Evolutionary conservation across 2,329 filamentous ascomycete species (phyloP).

Genomic region (Calonectria crousiana): DNA sequence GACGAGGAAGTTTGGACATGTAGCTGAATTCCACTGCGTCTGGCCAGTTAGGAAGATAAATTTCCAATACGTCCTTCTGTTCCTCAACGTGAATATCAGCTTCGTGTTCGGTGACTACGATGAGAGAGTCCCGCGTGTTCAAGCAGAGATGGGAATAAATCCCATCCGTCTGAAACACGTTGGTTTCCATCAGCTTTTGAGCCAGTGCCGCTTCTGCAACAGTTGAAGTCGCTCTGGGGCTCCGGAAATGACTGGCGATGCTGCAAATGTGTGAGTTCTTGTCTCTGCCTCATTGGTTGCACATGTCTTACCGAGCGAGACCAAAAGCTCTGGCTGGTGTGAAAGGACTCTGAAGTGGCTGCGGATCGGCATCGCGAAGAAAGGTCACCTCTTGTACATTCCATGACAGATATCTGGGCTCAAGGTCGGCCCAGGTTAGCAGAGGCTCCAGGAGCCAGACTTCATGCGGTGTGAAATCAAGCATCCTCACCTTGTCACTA

Average conservation of each 20-base stretch:
- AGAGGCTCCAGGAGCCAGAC: slow-evolving; percentile 39
- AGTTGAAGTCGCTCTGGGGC: slow-evolving; percentile 25
- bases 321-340: slow-evolving; percentile 25
- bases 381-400: slow-evolving; percentile 31
- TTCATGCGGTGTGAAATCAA: slow-evolving; percentile 36
- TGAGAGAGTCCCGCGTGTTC: background rate
- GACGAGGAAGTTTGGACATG: slow-evolving; percentile 33
- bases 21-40: slow-evolving; percentile 38
- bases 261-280: background rate
- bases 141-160: background rate
- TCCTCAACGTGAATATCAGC: slow-evolving; percentile 21
- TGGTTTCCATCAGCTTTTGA: slow-evolving; percentile 6
- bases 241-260: slow-evolving; percentile 36
- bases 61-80: slow-evolving; percentile 23
- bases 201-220: slow-evolving; percentile 13
- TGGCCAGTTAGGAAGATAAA: slow-evolving; percentile 31
- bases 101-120: background rate
- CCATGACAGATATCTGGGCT: slow-evolving; percentile 33
- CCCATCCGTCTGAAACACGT: background rate
- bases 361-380: background rate
- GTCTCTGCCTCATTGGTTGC: too few species aligned
- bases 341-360: slow-evolving; percentile 12
- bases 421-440: slow-evolving; percentile 35
- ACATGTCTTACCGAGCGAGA: slow-evolving; percentile 30
- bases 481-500: slow-evolving; percentile 23